These are phyloP conservation scores for Phyllosticta capitalensis DNA, from an alignment of 2,329 filamentous ascomycete species.

Conservation along the genomic window DNA sequence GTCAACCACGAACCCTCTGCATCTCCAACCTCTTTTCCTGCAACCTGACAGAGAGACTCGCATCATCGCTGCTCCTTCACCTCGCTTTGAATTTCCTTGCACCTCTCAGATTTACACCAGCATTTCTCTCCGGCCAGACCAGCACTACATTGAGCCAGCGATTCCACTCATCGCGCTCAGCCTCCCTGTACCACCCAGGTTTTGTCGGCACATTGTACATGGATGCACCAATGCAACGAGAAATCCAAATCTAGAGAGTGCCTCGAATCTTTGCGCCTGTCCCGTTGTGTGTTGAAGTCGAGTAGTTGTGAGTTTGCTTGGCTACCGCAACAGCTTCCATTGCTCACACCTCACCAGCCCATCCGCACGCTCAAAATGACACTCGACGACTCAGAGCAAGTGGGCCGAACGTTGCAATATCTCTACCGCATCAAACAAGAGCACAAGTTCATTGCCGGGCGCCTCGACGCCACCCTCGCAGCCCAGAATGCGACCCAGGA, in stretches of 20 bases:
- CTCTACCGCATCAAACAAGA: conserved; percentile 3
- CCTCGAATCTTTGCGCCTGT: not conserved
- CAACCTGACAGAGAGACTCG: no score
- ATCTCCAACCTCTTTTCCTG: not conserved
- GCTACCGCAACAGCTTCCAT: not conserved
- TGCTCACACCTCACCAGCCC: not conserved
- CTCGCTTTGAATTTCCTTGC: not conserved
- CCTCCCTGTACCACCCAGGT: not conserved
- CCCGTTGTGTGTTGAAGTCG: not conserved
- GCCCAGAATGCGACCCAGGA: not conserved
- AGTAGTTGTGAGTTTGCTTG: not conserved
- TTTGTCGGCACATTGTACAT: not conserved
- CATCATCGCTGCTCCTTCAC: not conserved
- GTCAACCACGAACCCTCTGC: not conserved
- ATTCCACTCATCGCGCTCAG: not conserved
- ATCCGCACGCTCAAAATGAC: not conserved
- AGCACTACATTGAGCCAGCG: not conserved
- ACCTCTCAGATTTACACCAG: not conserved
- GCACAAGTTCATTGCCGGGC: not conserved
- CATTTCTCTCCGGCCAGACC: not conserved
- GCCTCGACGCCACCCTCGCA: not conserved
- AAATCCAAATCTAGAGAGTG: not conserved
- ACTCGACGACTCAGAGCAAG: not conserved
- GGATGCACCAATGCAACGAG: not conserved
- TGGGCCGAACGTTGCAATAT: not conserved